Evolutionary conservation across 306 rosid species (phyloP), one percentile per base, ranked within the genome.

Genomic region (Astragalus membranaceus): DNA sequence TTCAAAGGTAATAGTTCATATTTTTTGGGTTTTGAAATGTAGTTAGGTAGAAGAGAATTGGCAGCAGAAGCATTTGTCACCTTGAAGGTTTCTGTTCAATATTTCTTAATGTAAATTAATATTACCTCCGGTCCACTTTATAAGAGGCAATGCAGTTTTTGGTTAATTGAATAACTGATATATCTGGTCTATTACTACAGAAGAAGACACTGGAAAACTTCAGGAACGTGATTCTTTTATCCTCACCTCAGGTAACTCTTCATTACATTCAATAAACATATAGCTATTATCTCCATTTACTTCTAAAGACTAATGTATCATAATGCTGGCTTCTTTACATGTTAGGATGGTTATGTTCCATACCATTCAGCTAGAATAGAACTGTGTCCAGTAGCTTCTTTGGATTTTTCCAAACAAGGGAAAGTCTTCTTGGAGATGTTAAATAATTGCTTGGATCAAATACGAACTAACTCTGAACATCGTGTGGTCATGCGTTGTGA

Each of bases 331-430:
- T 13, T 47, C 26, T 46, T 56, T 57, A 1, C n/a, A 4, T 76
- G 42, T 41, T 85, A 92, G 98, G 98, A 92, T 47, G 98, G 98
- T 16, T 92, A 92, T 81, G 96, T 92, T 16, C 98, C 98, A 4
- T 92, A 92, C 36, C 98, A 92, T 78, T 92, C 98, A 13, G 98
- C 98, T 30, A 85, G 96, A 79, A 84, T 92, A 54, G 98, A 92
- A 73, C 60, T 74, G 54, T 87, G 96, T 77, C 89, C 83, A 72
- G 87, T 85, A 69, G 96, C 96, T 74, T 72, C 83, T 51, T 23
- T 67, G 75, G 96, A 92, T 78, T 69, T 64, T 74, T 89, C 96
- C 6, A 89, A 76, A 67, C 89, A 83, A 66, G 89, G 90, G 7
- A 89, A 89, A 63, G 64, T 83, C 12, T 92, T 87, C 70, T 61